These are phyloP conservation scores for Mrakia hoshinonis DNA, from an alignment of 768 basidiomycete genomes.

Conservation along the genomic window DNA sequence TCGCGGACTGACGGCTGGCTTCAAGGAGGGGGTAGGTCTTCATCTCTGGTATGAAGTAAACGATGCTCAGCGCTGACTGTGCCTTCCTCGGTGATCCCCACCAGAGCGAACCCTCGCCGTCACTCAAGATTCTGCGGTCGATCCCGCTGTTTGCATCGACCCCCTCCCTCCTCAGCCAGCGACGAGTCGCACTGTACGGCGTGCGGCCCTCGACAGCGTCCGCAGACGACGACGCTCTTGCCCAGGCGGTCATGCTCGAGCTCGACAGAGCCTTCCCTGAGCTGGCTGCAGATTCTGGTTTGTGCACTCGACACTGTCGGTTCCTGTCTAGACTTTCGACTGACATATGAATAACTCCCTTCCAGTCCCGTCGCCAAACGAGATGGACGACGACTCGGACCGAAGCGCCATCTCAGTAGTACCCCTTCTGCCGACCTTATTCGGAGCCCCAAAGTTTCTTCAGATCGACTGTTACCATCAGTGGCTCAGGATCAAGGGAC, in stretches of 20 bases:
- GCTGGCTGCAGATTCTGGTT: neutral
- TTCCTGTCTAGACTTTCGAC: neutral
- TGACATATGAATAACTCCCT: neutral
- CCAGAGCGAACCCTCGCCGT: neutral
- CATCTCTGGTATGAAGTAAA: neutral
- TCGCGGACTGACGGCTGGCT: conserved; percentile 9
- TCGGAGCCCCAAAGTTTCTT: conserved; percentile 10
- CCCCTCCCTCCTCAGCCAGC: conserved; percentile 16
- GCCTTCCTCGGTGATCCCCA: neutral
- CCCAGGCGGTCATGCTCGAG: neutral
- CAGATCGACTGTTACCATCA: conserved; percentile 9
- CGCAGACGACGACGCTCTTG: neutral
- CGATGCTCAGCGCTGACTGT: neutral
- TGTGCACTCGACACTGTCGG: neutral
- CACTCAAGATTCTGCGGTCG: conserved; percentile 16
- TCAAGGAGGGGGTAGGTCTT: conserved; percentile 1
- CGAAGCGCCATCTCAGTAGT: neutral
- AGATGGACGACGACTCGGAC: neutral
- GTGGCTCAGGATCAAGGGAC: neutral
- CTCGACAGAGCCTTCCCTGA: conserved; percentile 22
- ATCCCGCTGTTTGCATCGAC: conserved; percentile 22
- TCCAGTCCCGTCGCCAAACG: conserved; percentile 7
- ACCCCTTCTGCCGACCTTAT: conserved; percentile 6
- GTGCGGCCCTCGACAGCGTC: neutral
- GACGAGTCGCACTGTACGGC: conserved; percentile 24